A percentile compares a stretch with the other conserved stretches of the same genome.
Evolutionary conservation across 768 basidiomycete genomes (phyloP).

Genomic region (Pisolithus tinctorius): DNA sequence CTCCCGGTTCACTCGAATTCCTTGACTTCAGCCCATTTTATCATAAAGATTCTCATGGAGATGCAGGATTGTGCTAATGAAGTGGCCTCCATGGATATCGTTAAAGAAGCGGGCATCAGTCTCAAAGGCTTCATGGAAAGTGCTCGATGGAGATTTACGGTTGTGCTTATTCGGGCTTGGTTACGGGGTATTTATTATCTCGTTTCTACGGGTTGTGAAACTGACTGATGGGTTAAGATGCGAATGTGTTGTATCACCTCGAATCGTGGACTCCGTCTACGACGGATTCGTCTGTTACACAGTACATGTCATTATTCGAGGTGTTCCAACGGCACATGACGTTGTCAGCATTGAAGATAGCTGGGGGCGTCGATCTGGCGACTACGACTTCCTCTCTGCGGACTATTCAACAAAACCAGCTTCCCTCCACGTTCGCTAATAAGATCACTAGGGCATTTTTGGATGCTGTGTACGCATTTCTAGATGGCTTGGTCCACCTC

Average conservation of each 20-base stretch:
- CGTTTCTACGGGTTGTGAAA: not conserved
- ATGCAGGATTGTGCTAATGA: slow-evolving; percentile 85
- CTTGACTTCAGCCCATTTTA: slow-evolving; percentile 74
- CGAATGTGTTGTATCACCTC: slow-evolving; percentile 72
- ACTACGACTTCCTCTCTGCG: slow-evolving; percentile 41
- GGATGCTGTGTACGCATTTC: slow-evolving; percentile 76
- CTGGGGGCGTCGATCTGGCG: slow-evolving; percentile 63
- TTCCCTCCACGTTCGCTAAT: slow-evolving; percentile 56
- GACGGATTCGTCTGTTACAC: slow-evolving; percentile 57
- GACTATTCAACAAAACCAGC: slow-evolving; percentile 49
- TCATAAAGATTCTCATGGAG: slow-evolving; percentile 75
- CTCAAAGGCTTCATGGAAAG: slow-evolving; percentile 74
- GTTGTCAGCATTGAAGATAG: slow-evolving; percentile 71
- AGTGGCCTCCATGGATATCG: slow-evolving; percentile 71
- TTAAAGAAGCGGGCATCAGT: slow-evolving; percentile 60
- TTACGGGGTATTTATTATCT: slow-evolving; percentile 53
- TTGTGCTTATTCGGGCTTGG: slow-evolving; percentile 76
- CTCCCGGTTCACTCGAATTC: slow-evolving; percentile 77
- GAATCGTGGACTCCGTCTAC: slow-evolving; percentile 79
- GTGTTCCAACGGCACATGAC: slow-evolving; percentile 75
- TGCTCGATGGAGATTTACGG: slow-evolving; percentile 82
- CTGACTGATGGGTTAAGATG: slow-evolving; percentile 47
- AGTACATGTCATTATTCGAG: slow-evolving; percentile 72
- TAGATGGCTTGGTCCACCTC: slow-evolving; percentile 80
- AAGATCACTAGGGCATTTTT: slow-evolving; percentile 83